Evolutionary conservation across 2,329 filamentous ascomycete genomes (phyloP).

Genomic region (Colletotrichum somersetense): DNA sequence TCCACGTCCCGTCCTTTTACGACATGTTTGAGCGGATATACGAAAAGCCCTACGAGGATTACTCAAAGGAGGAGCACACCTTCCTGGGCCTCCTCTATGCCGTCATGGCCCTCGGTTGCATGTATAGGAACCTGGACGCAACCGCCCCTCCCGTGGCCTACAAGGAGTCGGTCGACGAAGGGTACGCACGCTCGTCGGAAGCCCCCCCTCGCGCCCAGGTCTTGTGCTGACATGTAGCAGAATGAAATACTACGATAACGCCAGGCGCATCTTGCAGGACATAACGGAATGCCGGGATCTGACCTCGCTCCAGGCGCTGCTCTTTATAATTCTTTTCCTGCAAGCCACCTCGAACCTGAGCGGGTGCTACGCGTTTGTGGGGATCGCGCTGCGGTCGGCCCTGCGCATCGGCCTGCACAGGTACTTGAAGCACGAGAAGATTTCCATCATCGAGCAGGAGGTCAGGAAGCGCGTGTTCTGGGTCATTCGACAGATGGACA

Average conservation of each 20-base stretch:
- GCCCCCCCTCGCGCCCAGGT: background rate
- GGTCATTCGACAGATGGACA: conserved; percentile 77
- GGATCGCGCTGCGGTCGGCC: conserved; percentile 81
- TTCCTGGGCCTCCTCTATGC: conserved; percentile 80
- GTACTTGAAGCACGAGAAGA: conserved; percentile 72
- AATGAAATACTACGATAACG: conserved; percentile 79
- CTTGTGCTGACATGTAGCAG: conserved; percentile 57
- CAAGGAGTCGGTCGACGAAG: conserved; percentile 66
- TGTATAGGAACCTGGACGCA: conserved; percentile 74
- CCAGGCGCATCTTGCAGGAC: conserved; percentile 74
- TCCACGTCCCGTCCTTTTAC: conserved; percentile 87
- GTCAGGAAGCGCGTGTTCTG: conserved; percentile 75
- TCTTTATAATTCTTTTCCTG: conserved; percentile 85
- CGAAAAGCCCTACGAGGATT: conserved; percentile 72
- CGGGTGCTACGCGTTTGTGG: conserved; percentile 84
- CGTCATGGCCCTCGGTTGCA: conserved; percentile 78
- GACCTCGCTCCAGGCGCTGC: conserved; percentile 78
- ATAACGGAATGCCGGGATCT: conserved; percentile 80
- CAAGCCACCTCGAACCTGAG: conserved; percentile 84
- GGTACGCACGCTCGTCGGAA: conserved; percentile 56
- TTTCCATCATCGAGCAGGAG: conserved; percentile 74
- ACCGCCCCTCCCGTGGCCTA: conserved; percentile 62
- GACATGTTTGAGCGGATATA: conserved; percentile 83
- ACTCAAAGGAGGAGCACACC: conserved; percentile 73
- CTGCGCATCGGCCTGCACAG: conserved; percentile 84